Conservation (phyloP, 2,329 filamentous ascomycete genomes). For the Aspergillus transmontanensis region DNA sequence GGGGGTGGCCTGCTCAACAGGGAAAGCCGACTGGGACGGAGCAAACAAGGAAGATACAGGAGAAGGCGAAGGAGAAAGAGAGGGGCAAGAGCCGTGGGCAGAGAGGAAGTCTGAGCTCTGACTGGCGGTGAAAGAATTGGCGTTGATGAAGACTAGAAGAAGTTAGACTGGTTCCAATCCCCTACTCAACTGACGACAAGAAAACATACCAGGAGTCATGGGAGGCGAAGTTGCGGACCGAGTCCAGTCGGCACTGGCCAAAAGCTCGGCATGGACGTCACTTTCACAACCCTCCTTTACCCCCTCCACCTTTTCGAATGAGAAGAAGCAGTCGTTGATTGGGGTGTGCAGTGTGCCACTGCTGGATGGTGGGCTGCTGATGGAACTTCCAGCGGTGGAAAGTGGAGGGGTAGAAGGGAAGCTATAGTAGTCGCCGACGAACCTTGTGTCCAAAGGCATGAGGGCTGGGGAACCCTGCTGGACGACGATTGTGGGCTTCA, state of each 20-base stretch:
- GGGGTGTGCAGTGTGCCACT: slow-evolving; percentile 80
- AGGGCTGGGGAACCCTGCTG: slow-evolving; percentile 59
- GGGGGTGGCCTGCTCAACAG: slow-evolving; percentile 67
- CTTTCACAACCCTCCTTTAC: slow-evolving; percentile 72
- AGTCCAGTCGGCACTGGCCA: slow-evolving; percentile 75
- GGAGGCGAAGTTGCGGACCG: slow-evolving; percentile 73
- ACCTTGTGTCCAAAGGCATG: slow-evolving; percentile 73
- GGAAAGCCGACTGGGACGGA: slow-evolving; percentile 69
- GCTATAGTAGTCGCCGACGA: slow-evolving; percentile 65
- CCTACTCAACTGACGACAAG: background rate
- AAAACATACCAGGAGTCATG: slow-evolving; percentile 83
- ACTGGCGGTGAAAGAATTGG: slow-evolving; percentile 65
- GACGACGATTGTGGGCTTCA: slow-evolving; percentile 73
- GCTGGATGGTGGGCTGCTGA: slow-evolving; percentile 79
- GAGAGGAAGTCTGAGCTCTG: slow-evolving; percentile 71
- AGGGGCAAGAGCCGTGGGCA: slow-evolving; percentile 70
- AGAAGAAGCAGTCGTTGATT: slow-evolving; percentile 76
- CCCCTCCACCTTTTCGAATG: slow-evolving; percentile 66
- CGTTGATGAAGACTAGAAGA: slow-evolving; percentile 64
- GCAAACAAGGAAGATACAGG: slow-evolving; percentile 75
- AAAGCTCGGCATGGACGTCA: slow-evolving; percentile 70
- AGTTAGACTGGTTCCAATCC: slow-evolving; percentile 26
- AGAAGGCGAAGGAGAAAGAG: slow-evolving; percentile 83
- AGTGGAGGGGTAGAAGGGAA: slow-evolving; percentile 86
- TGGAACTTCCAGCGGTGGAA: slow-evolving; percentile 79